phyloP scores from a whole-genome alignment of 768 basidiomycete genomes.

The Russula virescens region DNA sequence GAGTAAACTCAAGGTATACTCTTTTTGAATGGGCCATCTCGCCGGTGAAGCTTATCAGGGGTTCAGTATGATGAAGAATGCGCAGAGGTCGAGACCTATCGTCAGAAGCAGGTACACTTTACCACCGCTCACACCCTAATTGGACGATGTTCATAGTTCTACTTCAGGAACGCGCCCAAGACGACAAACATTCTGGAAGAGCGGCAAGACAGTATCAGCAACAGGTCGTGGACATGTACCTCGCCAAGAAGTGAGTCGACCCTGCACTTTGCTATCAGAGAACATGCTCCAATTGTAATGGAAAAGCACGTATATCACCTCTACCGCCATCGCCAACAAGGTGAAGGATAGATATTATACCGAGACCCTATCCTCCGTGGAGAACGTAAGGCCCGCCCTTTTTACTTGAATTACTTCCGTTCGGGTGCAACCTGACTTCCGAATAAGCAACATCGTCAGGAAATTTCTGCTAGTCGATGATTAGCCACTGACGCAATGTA shows the following conservation, averaged over 20 bases:
- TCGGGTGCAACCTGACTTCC: conserved; percentile 14
- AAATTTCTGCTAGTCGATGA: neutral
- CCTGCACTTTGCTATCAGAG: neutral
- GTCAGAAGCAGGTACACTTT: conserved; percentile 66
- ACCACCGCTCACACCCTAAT: conserved; percentile 21
- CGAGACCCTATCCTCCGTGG: conserved; percentile 60
- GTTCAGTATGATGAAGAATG: conserved; percentile 77
- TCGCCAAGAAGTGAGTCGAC: conserved; percentile 63
- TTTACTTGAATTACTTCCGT: neutral
- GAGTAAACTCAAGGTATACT: conserved; percentile 58
- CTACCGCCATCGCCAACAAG: conserved; percentile 62
- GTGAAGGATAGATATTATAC: conserved; percentile 65
- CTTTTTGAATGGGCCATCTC: neutral
- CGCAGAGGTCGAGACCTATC: conserved; percentile 59
- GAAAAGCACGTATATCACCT: conserved; percentile 63
- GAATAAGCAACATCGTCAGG: conserved; percentile 64
- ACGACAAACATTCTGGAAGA: conserved; percentile 73
- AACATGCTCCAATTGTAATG: neutral
- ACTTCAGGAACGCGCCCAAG: conserved; percentile 53
- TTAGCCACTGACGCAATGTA: conserved; percentile 29
- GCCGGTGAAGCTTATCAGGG: conserved; percentile 2
- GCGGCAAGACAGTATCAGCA: conserved; percentile 70
- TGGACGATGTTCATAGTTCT: conserved; percentile 8
- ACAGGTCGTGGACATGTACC: conserved; percentile 70
- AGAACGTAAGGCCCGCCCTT: conserved; percentile 51